These are phyloP conservation scores for Heterobasidion irregulare DNA, from an alignment of 1,284 basidiomycete genomes.

Conservation along the genomic window DNA sequence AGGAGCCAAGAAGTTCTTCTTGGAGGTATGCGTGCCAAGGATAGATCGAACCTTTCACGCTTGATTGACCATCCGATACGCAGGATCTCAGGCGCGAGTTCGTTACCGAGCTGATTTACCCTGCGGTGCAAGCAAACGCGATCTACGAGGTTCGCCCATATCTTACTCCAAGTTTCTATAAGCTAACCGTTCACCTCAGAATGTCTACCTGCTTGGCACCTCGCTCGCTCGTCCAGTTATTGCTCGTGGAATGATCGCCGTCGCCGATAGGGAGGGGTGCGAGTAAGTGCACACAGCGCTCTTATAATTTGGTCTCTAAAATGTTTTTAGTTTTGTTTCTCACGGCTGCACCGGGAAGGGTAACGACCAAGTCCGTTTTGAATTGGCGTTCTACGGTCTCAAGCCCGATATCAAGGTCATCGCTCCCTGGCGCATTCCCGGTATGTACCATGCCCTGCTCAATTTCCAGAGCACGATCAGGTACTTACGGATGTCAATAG, in stretches of 20 bases:
- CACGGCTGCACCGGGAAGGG: slow-evolving; percentile 99
- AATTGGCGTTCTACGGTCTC: slow-evolving; percentile 97
- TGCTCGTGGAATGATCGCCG: slow-evolving; percentile 96
- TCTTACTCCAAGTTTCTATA: background rate
- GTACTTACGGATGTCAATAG: slow-evolving; percentile 27
- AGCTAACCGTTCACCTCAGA: slow-evolving; percentile 34
- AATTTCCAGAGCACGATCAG: background rate
- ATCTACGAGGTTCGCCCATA: slow-evolving; percentile 84
- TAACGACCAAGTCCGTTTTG: slow-evolving; percentile 99
- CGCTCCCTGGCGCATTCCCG: slow-evolving; percentile 94
- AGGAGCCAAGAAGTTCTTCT: slow-evolving; percentile 93
- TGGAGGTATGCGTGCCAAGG: slow-evolving; percentile 46
- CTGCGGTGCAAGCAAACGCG: slow-evolving; percentile 96
- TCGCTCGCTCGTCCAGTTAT: slow-evolving; percentile 98
- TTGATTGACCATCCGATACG: background rate
- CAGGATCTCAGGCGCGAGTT: slow-evolving; percentile 95
- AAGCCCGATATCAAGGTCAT: slow-evolving; percentile 99
- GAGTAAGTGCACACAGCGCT: slow-evolving; percentile 47
- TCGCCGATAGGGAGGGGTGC: slow-evolving; percentile 88
- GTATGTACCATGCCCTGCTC: slow-evolving; percentile 29
- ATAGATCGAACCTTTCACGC: background rate
- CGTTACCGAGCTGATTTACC: slow-evolving; percentile 94
- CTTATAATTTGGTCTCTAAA: background rate
- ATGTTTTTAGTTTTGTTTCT: slow-evolving; percentile 70
- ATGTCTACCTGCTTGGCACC: slow-evolving; percentile 96